These are phyloP conservation scores for Phytopythium sindhum DNA, from an alignment of 352 stramenopile species.

Conservation along the genomic window DNA sequence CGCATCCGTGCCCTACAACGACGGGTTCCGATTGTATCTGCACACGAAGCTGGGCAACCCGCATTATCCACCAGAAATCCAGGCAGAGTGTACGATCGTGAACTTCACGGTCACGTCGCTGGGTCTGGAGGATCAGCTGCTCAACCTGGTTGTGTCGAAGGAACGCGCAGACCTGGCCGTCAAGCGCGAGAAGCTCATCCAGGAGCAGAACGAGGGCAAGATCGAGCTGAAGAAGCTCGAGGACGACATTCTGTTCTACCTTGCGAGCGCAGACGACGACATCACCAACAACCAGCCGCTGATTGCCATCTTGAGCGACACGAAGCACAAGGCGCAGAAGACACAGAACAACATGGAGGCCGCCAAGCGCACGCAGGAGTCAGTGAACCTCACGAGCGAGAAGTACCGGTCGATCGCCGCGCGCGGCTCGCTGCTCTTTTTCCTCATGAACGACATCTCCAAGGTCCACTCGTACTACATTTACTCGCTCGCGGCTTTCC, in stretches of 20 bases:
- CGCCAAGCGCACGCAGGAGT: conserved; percentile 91
- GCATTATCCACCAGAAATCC: conserved; percentile 94
- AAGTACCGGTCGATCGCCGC: conserved; percentile 95
- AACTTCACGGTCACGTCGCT: conserved; percentile 95
- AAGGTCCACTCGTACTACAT: conserved; percentile 98
- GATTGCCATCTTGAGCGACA: conserved; percentile 95
- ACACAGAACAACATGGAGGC: conserved; percentile 92
- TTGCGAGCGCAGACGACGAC: conserved; percentile 94
- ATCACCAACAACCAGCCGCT: conserved; percentile 97
- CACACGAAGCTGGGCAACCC: conserved; percentile 95
- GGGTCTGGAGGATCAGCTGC: conserved; percentile 91
- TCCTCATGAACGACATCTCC: conserved; percentile 96
- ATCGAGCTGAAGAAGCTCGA: conserved; percentile 96
- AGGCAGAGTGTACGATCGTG: conserved; percentile 93
- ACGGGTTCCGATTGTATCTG: conserved; percentile 92
- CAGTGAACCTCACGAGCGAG: conserved; percentile 92
- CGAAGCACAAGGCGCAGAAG: conserved; percentile 90
- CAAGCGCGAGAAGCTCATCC: conserved; percentile 89
- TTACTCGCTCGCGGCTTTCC: conserved; percentile 95
- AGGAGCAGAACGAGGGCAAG: conserved; percentile 95
- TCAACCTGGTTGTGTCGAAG: conserved; percentile 92
- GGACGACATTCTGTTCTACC: conserved; percentile 93
- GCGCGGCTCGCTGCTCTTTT: conserved; percentile 93
- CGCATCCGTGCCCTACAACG: conserved; percentile 92
- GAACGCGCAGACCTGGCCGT: conserved; percentile 83